Evolutionary conservation across 768 basidiomycete species (phyloP).

Genomic region (Symmetrospora coprosmae): DNA sequence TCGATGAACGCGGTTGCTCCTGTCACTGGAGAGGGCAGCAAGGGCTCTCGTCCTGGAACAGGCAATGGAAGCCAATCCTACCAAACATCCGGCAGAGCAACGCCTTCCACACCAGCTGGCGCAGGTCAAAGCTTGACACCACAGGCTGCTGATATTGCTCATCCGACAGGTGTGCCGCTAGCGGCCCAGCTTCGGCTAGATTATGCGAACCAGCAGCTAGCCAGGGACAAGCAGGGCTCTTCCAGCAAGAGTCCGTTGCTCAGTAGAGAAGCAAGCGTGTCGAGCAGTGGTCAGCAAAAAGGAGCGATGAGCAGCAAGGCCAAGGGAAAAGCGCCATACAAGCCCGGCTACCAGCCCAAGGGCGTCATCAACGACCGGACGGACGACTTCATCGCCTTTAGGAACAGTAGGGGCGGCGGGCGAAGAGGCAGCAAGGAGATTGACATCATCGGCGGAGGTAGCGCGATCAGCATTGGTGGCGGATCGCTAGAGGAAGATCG

Average conservation of each 20-base stretch:
- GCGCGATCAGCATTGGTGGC: neutral
- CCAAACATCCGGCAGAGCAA: neutral
- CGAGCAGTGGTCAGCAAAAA: no score
- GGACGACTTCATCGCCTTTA: conserved; percentile 54
- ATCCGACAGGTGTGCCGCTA: neutral
- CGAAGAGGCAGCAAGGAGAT: conserved; percentile 50
- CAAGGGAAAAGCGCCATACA: conserved; percentile 43
- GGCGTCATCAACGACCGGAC: conserved; percentile 68
- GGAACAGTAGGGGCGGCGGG: conserved; percentile 39
- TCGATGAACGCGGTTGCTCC: neutral
- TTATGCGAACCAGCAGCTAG: conserved; percentile 3
- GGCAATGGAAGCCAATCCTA: neutral
- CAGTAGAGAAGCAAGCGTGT: neutral
- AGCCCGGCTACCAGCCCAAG: conserved; percentile 82
- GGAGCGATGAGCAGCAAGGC: no score
- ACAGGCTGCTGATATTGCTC: no score
- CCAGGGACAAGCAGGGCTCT: neutral
- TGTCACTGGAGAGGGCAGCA: neutral
- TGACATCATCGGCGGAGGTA: conserved; percentile 30
- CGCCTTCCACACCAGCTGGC: neutral
- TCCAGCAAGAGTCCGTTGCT: neutral
- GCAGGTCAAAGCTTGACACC: no score
- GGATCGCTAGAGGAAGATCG: neutral
- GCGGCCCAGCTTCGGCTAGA: conserved; percentile 18
- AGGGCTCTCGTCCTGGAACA: neutral